Percentiles rank a stretch among this genome's conserved stretches.
phyloP scores from a whole-genome alignment of 148 eudicot genomes.

The Dysphania ambrosioides region DNA sequence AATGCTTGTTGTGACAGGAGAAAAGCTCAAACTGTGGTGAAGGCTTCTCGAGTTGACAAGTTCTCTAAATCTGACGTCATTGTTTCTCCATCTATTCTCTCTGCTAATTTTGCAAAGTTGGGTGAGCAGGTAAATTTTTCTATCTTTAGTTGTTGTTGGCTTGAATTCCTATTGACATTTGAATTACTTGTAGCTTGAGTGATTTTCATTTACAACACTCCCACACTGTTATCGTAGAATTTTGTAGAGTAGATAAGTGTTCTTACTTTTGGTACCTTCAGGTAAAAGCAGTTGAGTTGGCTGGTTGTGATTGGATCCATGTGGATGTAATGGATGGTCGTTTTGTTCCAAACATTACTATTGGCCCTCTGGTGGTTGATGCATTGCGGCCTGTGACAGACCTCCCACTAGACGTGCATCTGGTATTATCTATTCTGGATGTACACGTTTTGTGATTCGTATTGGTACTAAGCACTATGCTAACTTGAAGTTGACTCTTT shows the following conservation, averaged over 20 bases:
- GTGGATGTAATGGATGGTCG: constrained; percentile 99
- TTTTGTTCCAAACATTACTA: constrained; percentile 96
- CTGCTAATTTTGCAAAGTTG: constrained; percentile 90
- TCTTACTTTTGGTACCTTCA: constrained; percentile 30
- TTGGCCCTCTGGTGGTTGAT: constrained; percentile 94
- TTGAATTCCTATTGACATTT: neutral
- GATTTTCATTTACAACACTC: neutral
- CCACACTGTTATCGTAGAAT: too few relatives aligned
- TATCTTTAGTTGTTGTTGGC: constrained; percentile 2
- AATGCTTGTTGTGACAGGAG: constrained; percentile 44
- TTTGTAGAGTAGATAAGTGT: constrained; percentile 2
- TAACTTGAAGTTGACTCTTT: constrained; percentile 24
- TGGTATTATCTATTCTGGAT: constrained; percentile 48
- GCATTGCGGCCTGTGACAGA: constrained; percentile 97
- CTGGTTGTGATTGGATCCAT: constrained; percentile 99
- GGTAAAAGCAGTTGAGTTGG: constrained; percentile 97
- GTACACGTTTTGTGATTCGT: neutral
- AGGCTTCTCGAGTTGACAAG: constrained; percentile 89
- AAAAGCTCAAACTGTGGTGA: constrained; percentile 53
- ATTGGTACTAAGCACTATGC: constrained; percentile 21
- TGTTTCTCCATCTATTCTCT: constrained; percentile 96
- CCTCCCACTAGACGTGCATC: constrained; percentile 94
- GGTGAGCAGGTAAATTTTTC: constrained; percentile 85
- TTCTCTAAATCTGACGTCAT: constrained; percentile 93
- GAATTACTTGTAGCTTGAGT: neutral